These are phyloP conservation scores for Canavalia ensiformis DNA, from an alignment of 306 rosid species.

Conservation along the genomic window DNA sequence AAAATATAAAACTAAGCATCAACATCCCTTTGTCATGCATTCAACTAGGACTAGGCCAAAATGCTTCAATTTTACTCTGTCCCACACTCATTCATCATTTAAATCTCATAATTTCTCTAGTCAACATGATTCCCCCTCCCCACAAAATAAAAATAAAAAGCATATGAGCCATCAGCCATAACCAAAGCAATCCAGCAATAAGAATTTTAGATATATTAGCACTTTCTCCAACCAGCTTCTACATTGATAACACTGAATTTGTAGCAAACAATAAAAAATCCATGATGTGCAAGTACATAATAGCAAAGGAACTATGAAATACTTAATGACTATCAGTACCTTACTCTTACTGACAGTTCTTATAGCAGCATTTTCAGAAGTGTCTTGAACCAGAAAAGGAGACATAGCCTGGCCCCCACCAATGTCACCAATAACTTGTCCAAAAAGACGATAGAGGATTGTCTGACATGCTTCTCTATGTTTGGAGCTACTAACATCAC, in stretches of 20 bases:
- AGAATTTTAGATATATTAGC: background rate
- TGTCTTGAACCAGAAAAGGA: slow-evolving; percentile 55
- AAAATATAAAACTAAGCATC: background rate
- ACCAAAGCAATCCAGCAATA: slow-evolving; percentile 18
- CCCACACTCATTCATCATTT: slow-evolving; percentile 25
- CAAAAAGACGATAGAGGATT: slow-evolving; percentile 83
- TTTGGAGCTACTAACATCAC: slow-evolving; percentile 71
- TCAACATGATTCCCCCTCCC: background rate
- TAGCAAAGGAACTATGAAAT: slow-evolving; percentile 35
- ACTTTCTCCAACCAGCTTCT: background rate
- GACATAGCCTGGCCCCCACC: slow-evolving; percentile 56
- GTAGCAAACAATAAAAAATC: slow-evolving; percentile 26
- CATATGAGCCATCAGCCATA: slow-evolving; percentile 23
- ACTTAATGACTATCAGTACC: slow-evolving; percentile 60
- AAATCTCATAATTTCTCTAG: background rate
- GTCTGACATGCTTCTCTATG: slow-evolving; percentile 77
- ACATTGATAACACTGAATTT: slow-evolving; percentile 20
- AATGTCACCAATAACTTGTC: slow-evolving; percentile 59
- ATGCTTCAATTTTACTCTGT: background rate
- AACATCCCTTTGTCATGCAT: background rate
- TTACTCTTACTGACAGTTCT: slow-evolving; percentile 80
- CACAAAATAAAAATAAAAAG: background rate
- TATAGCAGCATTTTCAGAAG: slow-evolving; percentile 61
- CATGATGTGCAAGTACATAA: slow-evolving; percentile 10
- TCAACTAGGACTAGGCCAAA: background rate